Evolutionary conservation across 176 grass and related monocot species (phyloP).

Genomic region (Oryza glumipatula): DNA sequence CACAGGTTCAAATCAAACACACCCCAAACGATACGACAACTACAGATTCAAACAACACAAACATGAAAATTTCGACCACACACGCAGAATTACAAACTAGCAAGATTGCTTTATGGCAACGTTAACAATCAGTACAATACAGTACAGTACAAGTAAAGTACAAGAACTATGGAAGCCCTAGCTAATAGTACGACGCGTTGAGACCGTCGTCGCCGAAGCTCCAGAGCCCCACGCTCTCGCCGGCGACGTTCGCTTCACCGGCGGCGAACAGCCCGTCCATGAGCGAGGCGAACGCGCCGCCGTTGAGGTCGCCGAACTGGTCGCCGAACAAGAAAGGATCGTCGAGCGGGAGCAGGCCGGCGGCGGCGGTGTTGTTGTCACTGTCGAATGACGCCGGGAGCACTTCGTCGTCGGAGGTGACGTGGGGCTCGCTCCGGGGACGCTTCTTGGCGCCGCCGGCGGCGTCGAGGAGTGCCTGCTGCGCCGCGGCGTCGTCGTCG

Average conservation of each 20-base stretch:
- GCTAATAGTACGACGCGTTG: constrained; percentile 7
- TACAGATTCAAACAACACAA: background rate
- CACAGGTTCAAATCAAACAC: too few species aligned
- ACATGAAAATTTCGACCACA: background rate
- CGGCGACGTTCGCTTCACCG: constrained; percentile 4
- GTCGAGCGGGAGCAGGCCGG: constrained; percentile 14
- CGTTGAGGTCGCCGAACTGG: constrained; percentile 46
- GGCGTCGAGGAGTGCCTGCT: background rate
- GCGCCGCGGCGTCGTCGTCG: background rate
- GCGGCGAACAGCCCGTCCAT: constrained; percentile 36
- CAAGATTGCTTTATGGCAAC: background rate
- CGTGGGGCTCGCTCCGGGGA: background rate
- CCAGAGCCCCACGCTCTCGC: constrained; percentile 48
- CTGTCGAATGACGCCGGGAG: background rate
- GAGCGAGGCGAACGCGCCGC: constrained; percentile 27
- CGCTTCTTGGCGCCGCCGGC: constrained; percentile 21
- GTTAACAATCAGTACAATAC: background rate
- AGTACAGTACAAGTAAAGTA: too few species aligned
- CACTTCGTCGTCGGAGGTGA: background rate
- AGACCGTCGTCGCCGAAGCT: constrained; percentile 59
- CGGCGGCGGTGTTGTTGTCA: background rate
- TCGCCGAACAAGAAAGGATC: constrained; percentile 39
- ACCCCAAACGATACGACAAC: background rate
- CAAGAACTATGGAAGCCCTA: background rate
- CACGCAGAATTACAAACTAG: background rate